Conservation (phyloP, 2,329 filamentous ascomycete genomes). For the Akanthomyces muscarius region DNA sequence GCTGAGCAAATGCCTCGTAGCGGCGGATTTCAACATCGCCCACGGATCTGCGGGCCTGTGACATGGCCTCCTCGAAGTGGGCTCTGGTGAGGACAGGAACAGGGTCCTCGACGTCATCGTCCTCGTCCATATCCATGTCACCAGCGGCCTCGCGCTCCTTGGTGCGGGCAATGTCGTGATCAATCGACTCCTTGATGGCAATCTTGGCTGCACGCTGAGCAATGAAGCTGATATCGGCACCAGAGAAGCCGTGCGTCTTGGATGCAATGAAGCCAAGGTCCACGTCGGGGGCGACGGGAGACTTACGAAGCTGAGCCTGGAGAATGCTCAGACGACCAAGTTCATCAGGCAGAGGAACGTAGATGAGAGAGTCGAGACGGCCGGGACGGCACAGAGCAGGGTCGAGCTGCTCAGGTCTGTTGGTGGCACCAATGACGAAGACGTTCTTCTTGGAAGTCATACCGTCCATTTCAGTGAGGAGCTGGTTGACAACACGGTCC, state of each 20-base stretch:
- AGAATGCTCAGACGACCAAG: conserved; percentile 84
- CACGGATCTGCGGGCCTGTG: conserved; percentile 86
- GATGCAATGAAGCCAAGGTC: conserved; percentile 88
- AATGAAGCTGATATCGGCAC: conserved; percentile 98
- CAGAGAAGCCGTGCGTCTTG: conserved; percentile 98
- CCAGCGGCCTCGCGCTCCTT: conserved; percentile 86
- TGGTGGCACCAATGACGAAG: conserved; percentile 98
- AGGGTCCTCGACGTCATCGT: conserved; percentile 79
- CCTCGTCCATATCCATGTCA: conserved; percentile 67
- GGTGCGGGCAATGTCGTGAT: conserved; percentile 78
- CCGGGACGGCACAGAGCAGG: conserved; percentile 96
- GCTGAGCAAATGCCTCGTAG: conserved; percentile 97
- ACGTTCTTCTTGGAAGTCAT: conserved; percentile 99
- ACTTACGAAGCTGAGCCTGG: conserved; percentile 96
- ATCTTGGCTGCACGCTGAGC: conserved; percentile 99
- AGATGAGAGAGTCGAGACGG: conserved; percentile 97
- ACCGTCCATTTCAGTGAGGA: conserved; percentile 98
- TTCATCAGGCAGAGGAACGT: conserved; percentile 94
- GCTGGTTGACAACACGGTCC: conserved; percentile 99
- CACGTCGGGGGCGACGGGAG: conserved; percentile 81
- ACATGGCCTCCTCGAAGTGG: conserved; percentile 99
- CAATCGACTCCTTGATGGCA: conserved; percentile 96
- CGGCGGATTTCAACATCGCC: conserved; percentile 95
- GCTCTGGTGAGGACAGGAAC: conserved; percentile 93
- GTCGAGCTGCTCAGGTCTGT: conserved; percentile 97